Evolutionary conservation across 352 stramenopile genomes (phyloP).

Genomic region (Chrysophaeum taylorii): DNA sequence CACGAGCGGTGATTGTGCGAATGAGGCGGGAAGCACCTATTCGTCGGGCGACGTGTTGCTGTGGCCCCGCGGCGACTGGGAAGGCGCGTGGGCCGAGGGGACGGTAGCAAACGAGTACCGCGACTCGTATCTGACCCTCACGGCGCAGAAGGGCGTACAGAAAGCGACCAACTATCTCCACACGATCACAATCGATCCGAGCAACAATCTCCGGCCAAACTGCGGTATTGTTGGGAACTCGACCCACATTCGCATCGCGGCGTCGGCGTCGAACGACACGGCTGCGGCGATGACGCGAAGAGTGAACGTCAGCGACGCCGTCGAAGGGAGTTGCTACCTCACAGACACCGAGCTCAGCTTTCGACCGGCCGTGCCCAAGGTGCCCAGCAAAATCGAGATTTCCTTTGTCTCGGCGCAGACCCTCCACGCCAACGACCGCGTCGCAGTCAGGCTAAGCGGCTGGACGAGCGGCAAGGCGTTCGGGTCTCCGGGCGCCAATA

Average conservation of each 20-base stretch:
- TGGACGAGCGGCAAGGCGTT: background rate
- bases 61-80: background rate
- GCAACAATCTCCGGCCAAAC: slow-evolving; percentile 1
- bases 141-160: background rate
- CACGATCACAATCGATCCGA: background rate
- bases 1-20: background rate
- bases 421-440: background rate
- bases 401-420: background rate
- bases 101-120: background rate
- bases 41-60: background rate
- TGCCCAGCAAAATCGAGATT: background rate
- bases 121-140: background rate
- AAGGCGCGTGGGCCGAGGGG: background rate
- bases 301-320: background rate
- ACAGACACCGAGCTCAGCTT: background rate
- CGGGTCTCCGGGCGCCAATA: background rate
- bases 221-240: background rate
- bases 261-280: background rate
- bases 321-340: slow-evolving; percentile 7
- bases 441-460: background rate
- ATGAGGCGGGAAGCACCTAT: background rate
- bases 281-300: background rate
- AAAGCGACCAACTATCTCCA: background rate
- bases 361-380: background rate
- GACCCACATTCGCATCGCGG: background rate